A percentile compares a stretch with the other conserved stretches of the same genome.
Evolutionary conservation across 2,329 filamentous ascomycete species (phyloP).

Genomic region (Macrophomina pseudophaseolina): DNA sequence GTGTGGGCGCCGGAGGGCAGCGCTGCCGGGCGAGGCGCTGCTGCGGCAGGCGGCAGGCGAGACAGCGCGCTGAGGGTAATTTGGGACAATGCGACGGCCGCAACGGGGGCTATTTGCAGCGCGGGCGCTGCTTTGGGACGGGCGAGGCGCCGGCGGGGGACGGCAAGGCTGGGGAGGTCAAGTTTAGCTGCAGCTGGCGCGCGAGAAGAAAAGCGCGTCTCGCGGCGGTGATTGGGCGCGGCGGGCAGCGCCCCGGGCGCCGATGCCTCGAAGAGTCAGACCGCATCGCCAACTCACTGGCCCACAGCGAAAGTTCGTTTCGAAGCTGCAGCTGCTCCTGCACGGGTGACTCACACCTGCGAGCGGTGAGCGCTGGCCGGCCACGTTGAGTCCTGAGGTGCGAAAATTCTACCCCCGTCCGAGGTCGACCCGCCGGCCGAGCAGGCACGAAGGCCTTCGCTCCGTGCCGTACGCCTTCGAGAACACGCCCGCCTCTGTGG

Average conservation of each 20-base stretch:
- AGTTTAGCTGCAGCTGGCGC: constrained; percentile 15
- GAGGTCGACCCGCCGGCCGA: constrained; percentile 4
- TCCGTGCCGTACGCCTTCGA: constrained; percentile 1
- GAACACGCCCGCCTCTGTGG: background rate
- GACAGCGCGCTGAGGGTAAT: constrained; percentile 8
- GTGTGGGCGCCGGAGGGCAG: constrained; percentile 20
- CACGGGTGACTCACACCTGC: constrained; percentile 25
- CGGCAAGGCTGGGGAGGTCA: constrained; percentile 5
- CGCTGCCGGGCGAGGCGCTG: constrained; percentile 21
- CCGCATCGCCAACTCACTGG: constrained; percentile 27
- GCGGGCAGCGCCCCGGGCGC: background rate
- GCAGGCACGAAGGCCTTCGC: constrained; percentile 8
- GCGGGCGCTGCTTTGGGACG: constrained; percentile 6
- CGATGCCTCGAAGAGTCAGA: constrained; percentile 20
- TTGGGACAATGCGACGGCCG: constrained; percentile 7
- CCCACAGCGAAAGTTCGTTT: constrained; percentile 24
- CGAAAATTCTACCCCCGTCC: background rate
- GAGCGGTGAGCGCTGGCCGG: constrained; percentile 20
- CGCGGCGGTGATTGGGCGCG: constrained; percentile 15
- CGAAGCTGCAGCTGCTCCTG: constrained; percentile 24
- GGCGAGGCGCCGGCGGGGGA: constrained; percentile 9
- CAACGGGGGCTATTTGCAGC: constrained; percentile 16
- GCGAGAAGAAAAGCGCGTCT: constrained; percentile 15
- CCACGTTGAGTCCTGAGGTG: constrained; percentile 19
- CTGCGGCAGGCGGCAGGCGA: constrained; percentile 11